phyloP scores from a whole-genome alignment of 2,329 filamentous ascomycete species.

The Ascochyta rabiei region DNA sequence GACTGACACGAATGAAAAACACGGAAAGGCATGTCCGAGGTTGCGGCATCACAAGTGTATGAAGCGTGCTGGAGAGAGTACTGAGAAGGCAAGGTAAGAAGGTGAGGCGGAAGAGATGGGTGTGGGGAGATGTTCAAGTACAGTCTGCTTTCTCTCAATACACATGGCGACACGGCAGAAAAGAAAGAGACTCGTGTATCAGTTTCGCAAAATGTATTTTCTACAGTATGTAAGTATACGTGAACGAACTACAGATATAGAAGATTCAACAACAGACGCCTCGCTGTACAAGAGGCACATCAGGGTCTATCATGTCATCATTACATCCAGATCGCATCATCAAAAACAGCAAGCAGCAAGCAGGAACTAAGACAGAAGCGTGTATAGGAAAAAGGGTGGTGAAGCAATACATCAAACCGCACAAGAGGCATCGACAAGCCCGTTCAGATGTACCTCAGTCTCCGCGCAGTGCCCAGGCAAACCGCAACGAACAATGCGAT shows the following conservation, averaged over 20 bases:
- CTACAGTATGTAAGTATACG: background rate
- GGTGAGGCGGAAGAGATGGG: too few relatives aligned
- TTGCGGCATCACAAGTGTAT: too few relatives aligned
- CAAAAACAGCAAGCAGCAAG: background rate
- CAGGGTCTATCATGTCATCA: conserved; percentile 3
- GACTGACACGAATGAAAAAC: too few relatives aligned
- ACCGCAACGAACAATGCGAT: conserved; percentile 55
- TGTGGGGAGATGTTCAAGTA: too few relatives aligned
- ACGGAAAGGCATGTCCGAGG: too few relatives aligned
- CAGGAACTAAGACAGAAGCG: background rate
- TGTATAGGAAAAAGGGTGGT: background rate
- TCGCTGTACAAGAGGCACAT: conserved; percentile 8
- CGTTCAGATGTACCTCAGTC: conserved; percentile 50
- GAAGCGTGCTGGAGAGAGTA: too few relatives aligned
- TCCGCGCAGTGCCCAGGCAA: conserved; percentile 52
- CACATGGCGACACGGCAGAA: too few relatives aligned
- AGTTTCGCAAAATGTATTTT: background rate
- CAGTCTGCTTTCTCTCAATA: too few relatives aligned
- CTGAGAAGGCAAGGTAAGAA: too few relatives aligned
- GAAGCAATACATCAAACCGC: background rate
- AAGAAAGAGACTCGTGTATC: too few relatives aligned
- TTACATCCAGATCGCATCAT: background rate
- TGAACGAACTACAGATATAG: background rate
- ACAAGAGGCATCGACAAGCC: background rate
- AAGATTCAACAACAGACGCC: conserved; percentile 3